A percentile compares a stretch with the other conserved stretches of the same genome.
phyloP scores from a whole-genome alignment of 2,329 filamentous ascomycete genomes.

The Chrysoporthe deuterocubensis region DNA sequence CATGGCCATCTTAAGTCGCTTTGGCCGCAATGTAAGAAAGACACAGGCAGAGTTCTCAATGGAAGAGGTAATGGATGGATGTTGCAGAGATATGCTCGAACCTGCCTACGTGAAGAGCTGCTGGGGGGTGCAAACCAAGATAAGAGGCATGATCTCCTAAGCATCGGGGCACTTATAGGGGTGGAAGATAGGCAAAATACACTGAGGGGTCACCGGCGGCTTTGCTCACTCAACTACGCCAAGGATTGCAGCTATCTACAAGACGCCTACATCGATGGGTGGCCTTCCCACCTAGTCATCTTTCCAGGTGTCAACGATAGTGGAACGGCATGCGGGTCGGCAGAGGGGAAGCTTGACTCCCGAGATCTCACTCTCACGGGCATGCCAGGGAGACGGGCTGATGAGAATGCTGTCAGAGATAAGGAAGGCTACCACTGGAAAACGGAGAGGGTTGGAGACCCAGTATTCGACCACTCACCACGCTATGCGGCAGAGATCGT shows the following conservation, averaged over 20 bases:
- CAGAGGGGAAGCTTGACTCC: not conserved
- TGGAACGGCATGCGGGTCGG: not conserved
- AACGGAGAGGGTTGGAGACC: not conserved
- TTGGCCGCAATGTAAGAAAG: not conserved
- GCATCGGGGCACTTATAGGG: not conserved
- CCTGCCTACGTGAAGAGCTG: not conserved
- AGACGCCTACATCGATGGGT: not conserved
- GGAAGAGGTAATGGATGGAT: not conserved
- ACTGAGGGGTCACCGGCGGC: not conserved
- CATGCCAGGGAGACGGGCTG: not conserved
- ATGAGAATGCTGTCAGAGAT: not conserved
- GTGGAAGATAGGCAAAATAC: not conserved
- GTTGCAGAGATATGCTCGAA: not conserved
- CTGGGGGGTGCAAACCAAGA: not conserved
- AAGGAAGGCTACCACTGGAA: not conserved
- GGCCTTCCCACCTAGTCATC: not conserved
- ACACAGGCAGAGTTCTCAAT: not conserved
- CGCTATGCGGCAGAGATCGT: not conserved
- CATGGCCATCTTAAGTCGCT: constrained; percentile 3
- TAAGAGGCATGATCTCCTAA: not conserved
- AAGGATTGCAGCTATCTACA: not conserved
- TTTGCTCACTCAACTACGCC: not conserved
- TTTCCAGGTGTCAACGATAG: not conserved
- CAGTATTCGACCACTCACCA: not conserved
- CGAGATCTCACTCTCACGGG: not conserved